Evolutionary conservation across 345 rosid genomes (phyloP), one percentile per base, ranked within the genome.

Genomic region (Euphorbia tirucalli): DNA sequence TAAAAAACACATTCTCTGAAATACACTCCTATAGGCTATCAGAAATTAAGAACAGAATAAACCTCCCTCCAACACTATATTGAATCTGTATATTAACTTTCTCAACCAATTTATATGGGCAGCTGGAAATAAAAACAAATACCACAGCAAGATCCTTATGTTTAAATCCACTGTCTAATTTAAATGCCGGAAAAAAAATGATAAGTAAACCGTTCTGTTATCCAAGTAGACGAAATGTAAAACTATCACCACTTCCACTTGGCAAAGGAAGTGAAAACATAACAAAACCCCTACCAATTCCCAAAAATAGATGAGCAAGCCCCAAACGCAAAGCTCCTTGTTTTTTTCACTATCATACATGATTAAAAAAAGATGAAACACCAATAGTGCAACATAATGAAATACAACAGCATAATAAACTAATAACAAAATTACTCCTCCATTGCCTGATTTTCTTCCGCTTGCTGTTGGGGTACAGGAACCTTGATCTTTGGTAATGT

Each of bases 401-500:
- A 61, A 31, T 21, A 18, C 21, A 27, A 28, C n/a, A 14, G 21
- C 22, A 25, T 18, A 16, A 25, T 18, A 16, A 41, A 56, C 30
- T 5, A 27, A 13, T 37, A 46, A 55, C 19, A 52, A 44, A 41
- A 44, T 90, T 84, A 93, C 81, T 90, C 96, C 80, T 90, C 95
- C 95, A 88, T 89, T 61, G 86, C 82, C 19, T 79, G 89, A 75
- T 83, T 87, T 76, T 87, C 84, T 67, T 77, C 79, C 30, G 84
- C 35, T 74, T 79, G 82, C 18, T 46, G 55, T 13, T 78, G 82
- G 11, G 81, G 69, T 27, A 86, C 89, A 65, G 50, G 66, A 80
- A 90, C 90, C 80, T 83, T 86, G 85, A 79, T 67, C 87, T 92
- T 90, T 22, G 74, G 85, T 68, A 85, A 77, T 1, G 82, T 79